A percentile compares a stretch with the other conserved stretches of the same genome.
These are phyloP conservation scores for Mallotus repandus DNA, from an alignment of 441 rosid species.

Conservation along the genomic window DNA sequence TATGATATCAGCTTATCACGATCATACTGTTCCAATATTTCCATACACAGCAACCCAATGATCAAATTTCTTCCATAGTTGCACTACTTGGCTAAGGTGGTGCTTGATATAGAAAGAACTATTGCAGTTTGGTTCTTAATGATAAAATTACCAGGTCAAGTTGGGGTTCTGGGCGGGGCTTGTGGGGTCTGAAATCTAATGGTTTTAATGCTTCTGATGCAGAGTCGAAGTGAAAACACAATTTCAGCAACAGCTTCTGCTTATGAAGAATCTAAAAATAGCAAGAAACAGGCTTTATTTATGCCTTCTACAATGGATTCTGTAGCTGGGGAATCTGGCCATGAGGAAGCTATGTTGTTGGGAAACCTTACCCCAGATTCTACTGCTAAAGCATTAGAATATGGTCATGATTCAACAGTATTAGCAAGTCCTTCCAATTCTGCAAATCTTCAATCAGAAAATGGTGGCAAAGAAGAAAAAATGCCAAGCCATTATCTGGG, in stretches of 20 bases:
- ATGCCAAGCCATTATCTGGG: slow-evolving; percentile 20
- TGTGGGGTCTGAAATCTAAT: slow-evolving; percentile 1
- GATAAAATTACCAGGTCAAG: neutral
- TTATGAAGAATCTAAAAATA: slow-evolving; percentile 15
- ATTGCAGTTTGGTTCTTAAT: neutral
- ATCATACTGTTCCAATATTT: neutral
- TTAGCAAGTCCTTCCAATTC: slow-evolving; percentile 19
- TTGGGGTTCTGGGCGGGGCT: neutral
- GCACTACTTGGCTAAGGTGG: neutral
- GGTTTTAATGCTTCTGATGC: slow-evolving; percentile 24
- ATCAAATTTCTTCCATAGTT: neutral
- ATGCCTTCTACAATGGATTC: slow-evolving; percentile 15
- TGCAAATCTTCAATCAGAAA: slow-evolving; percentile 21
- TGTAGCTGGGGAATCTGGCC: slow-evolving; percentile 22
- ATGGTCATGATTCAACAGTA: slow-evolving; percentile 1
- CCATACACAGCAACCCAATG: neutral
- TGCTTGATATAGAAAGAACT: neutral
- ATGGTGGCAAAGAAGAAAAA: slow-evolving; percentile 14
- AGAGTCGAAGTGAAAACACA: slow-evolving; percentile 30
- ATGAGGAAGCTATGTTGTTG: slow-evolving; percentile 17
- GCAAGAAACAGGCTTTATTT: neutral
- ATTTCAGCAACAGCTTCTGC: slow-evolving; percentile 1
- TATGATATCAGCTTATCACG: neutral
- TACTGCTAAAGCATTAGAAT: slow-evolving; percentile 18
- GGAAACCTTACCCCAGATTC: slow-evolving; percentile 14